Base-by-base conservation (phyloP, 805 yeast genomes). In the Yarrowia sp. region DNA sequence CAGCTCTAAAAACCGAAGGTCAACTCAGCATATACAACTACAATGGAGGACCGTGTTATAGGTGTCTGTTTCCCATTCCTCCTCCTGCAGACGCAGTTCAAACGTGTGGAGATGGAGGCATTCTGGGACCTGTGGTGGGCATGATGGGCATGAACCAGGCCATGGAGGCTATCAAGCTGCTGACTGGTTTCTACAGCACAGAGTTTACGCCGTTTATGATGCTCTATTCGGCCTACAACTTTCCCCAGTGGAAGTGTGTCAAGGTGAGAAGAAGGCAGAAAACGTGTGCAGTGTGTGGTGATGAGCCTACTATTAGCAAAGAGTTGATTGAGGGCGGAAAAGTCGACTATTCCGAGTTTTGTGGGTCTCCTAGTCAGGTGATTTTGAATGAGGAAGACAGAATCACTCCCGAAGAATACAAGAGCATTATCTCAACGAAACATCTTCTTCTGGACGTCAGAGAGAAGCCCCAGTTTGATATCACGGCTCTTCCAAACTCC, bases 91-190 rank as follows among this genome's bases (percentile, higher is more conserved):
- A 86, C 70, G 82, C 90, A 1, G 92, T 93, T 0, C 85, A 92
- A 0, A 85, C 96, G 0, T 95, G 99, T 74, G 86, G 90, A 14
- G 98, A 92, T 77, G 97, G 97, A 2, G 98, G 98, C 5, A 96
- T 94, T 0, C 77, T 95, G 35, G 99, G 99, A 0, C 97, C 98
- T 0, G 95, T 93, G n/a, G 96, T 95, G 68, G 99, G 99, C 0
- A 73, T 92, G 0, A 86, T 94, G 75, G 99, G 99, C 10, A 82
- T 87, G 0, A 83, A 90, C 82, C 94, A 95, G 90, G 97, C 97
- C 0, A 79, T 89, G 22, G 99, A 95, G 74, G 83, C 97, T 0
- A 83, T 96, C 35, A 93, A 94, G 75, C 81, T 94, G 8, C 74
- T 91, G 2, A 81, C 89, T 2, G 87, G 84, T 0, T 80, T 78